Evolutionary conservation across 768 basidiomycete species (phyloP).

Genomic region (Suillus plorans): DNA sequence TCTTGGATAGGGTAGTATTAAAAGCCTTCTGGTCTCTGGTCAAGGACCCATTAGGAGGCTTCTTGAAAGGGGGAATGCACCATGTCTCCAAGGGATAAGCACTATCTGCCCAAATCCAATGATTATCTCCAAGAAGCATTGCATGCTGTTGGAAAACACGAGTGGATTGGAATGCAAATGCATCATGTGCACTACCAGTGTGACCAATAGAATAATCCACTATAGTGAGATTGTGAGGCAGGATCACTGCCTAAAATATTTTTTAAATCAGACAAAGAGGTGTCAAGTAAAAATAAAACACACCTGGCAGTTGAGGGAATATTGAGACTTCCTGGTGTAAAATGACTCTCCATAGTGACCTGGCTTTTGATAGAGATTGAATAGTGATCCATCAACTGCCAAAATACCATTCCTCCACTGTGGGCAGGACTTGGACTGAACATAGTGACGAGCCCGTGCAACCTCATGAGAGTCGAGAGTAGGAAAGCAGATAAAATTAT

Average conservation of each 20-base stretch:
- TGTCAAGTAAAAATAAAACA: neutral
- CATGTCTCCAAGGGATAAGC: constrained; percentile 2
- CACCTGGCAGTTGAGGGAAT: constrained; percentile 19
- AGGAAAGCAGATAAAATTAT: constrained; percentile 6
- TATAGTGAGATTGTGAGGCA: constrained; percentile 10
- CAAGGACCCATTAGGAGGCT: neutral
- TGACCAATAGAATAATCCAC: constrained; percentile 6
- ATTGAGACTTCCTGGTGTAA: constrained; percentile 18
- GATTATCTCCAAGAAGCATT: neutral
- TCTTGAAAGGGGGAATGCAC: constrained; percentile 16
- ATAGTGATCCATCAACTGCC: constrained; percentile 37
- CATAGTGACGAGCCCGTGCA: constrained; percentile 25
- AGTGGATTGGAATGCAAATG: constrained; percentile 10
- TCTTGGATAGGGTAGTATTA: constrained; percentile 1
- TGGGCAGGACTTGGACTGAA: constrained; percentile 30
- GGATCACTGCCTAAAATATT: neutral
- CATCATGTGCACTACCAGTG: constrained; percentile 9
- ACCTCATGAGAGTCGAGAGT: neutral
- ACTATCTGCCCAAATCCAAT: constrained; percentile 13
- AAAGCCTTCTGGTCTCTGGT: neutral
- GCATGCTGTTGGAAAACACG: neutral
- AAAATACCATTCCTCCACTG: constrained; percentile 38
- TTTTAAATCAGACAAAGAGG: neutral
- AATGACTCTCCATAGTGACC: constrained; percentile 1
- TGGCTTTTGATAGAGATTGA: constrained; percentile 12